Conservation (phyloP, 345 rosid genomes). For the Viola odorata region DNA sequence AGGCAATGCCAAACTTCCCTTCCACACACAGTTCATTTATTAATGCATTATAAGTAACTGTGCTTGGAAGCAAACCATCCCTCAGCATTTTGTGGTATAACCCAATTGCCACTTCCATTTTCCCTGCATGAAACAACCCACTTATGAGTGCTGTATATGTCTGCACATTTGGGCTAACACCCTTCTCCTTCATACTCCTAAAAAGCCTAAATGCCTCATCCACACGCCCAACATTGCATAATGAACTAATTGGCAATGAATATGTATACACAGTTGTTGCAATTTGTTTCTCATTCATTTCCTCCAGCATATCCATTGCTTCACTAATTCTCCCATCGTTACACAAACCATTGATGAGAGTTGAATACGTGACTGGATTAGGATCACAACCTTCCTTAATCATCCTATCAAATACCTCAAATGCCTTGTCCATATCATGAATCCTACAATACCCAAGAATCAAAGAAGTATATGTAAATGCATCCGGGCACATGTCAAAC, state of each 20-base stretch:
- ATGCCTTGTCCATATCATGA: constrained; percentile 39
- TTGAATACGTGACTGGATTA: constrained; percentile 51
- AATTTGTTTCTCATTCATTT: constrained; percentile 48
- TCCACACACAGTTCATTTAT: constrained; percentile 40
- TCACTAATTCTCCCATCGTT: constrained; percentile 43
- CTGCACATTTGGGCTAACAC: constrained; percentile 49
- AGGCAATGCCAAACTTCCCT: constrained; percentile 34
- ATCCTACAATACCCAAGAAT: constrained; percentile 64
- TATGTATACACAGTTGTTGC: constrained; percentile 47
- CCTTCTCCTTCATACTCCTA: constrained; percentile 36
- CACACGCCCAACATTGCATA: constrained; percentile 48
- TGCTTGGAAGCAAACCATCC: constrained; percentile 43
- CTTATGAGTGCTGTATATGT: constrained; percentile 52
- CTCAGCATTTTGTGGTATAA: constrained; percentile 51
- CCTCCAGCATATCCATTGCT: constrained; percentile 47
- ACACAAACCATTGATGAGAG: constrained; percentile 53
- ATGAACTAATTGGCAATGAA: constrained; percentile 43
- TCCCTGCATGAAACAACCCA: constrained; percentile 39
- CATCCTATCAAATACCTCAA: constrained; percentile 48
- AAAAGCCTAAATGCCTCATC: constrained; percentile 44
- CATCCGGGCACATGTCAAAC: constrained; percentile 43
- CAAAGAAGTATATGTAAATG: constrained; percentile 52
- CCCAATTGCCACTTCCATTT: constrained; percentile 51
- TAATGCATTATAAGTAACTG: constrained; percentile 48
- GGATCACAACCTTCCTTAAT: constrained; percentile 51